phyloP scores from a whole-genome alignment of 805 yeast species.

The Spathaspora hagerdaliae region DNA sequence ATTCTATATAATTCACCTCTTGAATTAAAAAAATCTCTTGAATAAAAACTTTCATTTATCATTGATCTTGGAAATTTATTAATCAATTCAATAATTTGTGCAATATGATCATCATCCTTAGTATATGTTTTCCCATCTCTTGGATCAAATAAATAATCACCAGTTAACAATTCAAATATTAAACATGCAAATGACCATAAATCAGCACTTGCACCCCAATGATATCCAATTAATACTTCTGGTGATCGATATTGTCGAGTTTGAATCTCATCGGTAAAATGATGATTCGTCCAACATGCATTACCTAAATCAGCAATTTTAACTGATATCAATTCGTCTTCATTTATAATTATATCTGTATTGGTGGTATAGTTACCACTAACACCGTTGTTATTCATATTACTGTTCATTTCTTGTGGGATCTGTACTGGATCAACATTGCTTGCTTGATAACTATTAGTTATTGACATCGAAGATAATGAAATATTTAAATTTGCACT shows the following conservation, averaged over 20 bases:
- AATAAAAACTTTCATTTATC: conserved; percentile 56
- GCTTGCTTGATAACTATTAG: conserved; percentile 15
- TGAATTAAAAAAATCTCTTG: conserved; percentile 60
- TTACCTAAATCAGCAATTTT: conserved; percentile 71
- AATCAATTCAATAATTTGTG: conserved; percentile 84
- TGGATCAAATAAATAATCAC: conserved; percentile 94
- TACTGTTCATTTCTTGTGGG: conserved; percentile 7
- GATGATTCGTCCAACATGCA: conserved; percentile 61
- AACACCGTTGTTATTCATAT: not conserved
- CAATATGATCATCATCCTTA: conserved; percentile 94
- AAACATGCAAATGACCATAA: conserved; percentile 96
- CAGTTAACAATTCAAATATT: conserved; percentile 85
- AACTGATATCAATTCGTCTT: conserved; percentile 57
- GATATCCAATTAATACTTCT: conserved; percentile 62
- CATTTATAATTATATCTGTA: conserved; percentile 18
- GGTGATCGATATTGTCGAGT: conserved; percentile 68
- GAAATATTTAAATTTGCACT: conserved; percentile 27
- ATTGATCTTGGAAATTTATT: conserved; percentile 63
- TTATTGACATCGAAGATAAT: conserved; percentile 40
- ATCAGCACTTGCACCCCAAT: conserved; percentile 95
- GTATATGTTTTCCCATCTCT: conserved; percentile 68
- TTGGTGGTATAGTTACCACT: not conserved
- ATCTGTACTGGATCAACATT: conserved; percentile 15
- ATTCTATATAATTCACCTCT: conserved; percentile 75
- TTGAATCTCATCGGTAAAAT: conserved; percentile 65